Conservation (phyloP, 345 rosid genomes). For the Arabidopsis arenosa region DNA sequence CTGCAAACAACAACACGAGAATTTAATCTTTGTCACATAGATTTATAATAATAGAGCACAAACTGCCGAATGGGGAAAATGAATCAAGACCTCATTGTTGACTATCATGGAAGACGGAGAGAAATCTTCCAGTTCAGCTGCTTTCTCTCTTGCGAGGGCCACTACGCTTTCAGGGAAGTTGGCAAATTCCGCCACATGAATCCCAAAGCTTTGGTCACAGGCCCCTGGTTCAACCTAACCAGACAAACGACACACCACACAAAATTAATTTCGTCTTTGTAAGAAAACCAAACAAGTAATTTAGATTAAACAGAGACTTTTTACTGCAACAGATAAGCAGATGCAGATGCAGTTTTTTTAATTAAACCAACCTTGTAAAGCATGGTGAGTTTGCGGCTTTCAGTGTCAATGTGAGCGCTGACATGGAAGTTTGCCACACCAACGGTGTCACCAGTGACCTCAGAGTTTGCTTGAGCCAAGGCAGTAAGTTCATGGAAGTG, state of each 20-base stretch:
- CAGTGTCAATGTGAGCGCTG: conserved; percentile 89
- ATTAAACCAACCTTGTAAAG: conserved; percentile 72
- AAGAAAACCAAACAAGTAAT: neutral
- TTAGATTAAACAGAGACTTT: conserved; percentile 11
- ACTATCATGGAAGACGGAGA: conserved; percentile 60
- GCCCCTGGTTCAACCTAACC: conserved; percentile 88
- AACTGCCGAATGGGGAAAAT: neutral
- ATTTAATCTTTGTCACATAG: conserved; percentile 7
- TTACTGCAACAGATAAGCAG: conserved; percentile 14
- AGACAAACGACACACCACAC: conserved; percentile 21
- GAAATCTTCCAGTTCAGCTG: conserved; percentile 95
- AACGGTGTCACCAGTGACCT: conserved; percentile 51
- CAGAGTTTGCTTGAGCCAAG: conserved; percentile 65
- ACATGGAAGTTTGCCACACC: conserved; percentile 97
- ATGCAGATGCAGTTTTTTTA: conserved; percentile 21
- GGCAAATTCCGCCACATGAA: conserved; percentile 98
- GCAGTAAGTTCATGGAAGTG: conserved; percentile 99
- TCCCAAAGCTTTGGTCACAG: conserved; percentile 98
- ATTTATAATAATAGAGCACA: neutral
- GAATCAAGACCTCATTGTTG: conserved; percentile 56
- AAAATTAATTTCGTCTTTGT: neutral
- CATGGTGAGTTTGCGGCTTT: conserved; percentile 91
- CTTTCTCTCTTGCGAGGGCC: conserved; percentile 91
- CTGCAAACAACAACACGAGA: conserved; percentile 46
- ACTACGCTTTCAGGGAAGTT: conserved; percentile 96